A percentile compares a stretch with the other conserved stretches of the same genome.
phyloP scores from a whole-genome alignment of 371 early-diverging fungal species.

The Nematocida sp. region DNA sequence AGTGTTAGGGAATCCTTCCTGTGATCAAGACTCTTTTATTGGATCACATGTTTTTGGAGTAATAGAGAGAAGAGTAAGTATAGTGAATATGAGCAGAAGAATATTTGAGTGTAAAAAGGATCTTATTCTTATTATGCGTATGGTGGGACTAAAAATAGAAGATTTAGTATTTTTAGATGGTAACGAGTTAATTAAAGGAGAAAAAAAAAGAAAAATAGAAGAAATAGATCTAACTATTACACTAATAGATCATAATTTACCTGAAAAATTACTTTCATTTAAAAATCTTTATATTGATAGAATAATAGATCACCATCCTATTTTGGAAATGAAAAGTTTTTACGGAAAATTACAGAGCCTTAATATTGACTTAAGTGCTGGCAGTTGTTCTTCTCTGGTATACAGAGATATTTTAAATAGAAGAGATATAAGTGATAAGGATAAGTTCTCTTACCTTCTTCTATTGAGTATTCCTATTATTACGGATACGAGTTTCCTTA shows the following conservation, averaged over 20 bases:
- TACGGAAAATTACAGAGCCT: constrained; percentile 10
- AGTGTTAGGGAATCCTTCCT: constrained; percentile 64
- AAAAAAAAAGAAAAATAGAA: neutral
- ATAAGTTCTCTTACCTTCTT: constrained; percentile 28
- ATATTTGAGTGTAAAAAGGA: constrained; percentile 64
- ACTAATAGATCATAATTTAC: constrained; percentile 42
- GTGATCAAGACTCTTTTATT: constrained; percentile 66
- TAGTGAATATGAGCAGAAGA: constrained; percentile 63
- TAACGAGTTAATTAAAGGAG: constrained; percentile 6
- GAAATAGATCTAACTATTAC: neutral
- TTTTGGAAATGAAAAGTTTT: constrained; percentile 9
- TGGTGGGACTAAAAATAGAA: constrained; percentile 53
- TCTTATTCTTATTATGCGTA: constrained; percentile 52
- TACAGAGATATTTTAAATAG: constrained; percentile 3
- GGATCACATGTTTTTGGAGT: constrained; percentile 61
- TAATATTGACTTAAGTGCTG: constrained; percentile 27
- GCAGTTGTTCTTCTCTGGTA: constrained; percentile 44
- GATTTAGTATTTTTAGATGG: constrained; percentile 64
- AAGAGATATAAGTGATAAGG: neutral
- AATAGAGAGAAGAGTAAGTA: constrained; percentile 57
- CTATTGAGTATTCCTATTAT: constrained; percentile 30
- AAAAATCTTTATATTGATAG: constrained; percentile 10
- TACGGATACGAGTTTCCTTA: constrained; percentile 28
- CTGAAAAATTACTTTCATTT: neutral
- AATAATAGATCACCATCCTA: constrained; percentile 45